Conservation (phyloP, 2,329 filamentous ascomycete genomes). For the Pyricularia sp. region DNA sequence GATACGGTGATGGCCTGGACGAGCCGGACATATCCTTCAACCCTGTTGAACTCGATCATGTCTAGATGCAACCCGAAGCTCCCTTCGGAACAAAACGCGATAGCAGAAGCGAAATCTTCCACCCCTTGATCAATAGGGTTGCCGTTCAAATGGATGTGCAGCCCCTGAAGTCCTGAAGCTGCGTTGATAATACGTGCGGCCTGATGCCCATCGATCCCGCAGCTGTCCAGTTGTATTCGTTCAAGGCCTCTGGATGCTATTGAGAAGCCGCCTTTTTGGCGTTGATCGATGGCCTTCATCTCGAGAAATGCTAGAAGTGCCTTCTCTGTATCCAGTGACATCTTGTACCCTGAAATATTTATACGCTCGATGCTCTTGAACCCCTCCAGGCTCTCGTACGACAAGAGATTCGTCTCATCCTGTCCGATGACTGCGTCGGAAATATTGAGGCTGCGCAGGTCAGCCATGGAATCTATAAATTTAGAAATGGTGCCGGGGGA, state of each 20-base stretch:
- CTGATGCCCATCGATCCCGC: slow-evolving; percentile 39
- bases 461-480: slow-evolving; percentile 31
- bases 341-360: slow-evolving; percentile 44
- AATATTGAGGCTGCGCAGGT: slow-evolving; percentile 39
- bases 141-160: slow-evolving; percentile 39
- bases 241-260: slow-evolving; percentile 26
- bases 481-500: slow-evolving; percentile 35
- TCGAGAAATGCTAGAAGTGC: slow-evolving; percentile 35
- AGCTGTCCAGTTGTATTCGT: slow-evolving; percentile 39
- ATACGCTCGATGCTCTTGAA: slow-evolving; percentile 42
- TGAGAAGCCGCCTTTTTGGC: neutral
- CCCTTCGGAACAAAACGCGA: slow-evolving; percentile 32
- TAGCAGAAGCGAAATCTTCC: slow-evolving; percentile 37
- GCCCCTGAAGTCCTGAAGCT: slow-evolving; percentile 33
- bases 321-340: slow-evolving; percentile 39
- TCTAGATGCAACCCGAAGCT: slow-evolving; percentile 42
- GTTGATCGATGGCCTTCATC: neutral
- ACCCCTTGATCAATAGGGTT: slow-evolving; percentile 45
- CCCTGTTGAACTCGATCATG: slow-evolving; percentile 47
- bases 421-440: slow-evolving; percentile 39
- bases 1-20: slow-evolving; percentile 40
- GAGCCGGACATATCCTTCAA: slow-evolving; percentile 40
- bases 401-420: slow-evolving; percentile 34
- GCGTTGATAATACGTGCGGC: slow-evolving; percentile 40
- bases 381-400: slow-evolving; percentile 29